These are phyloP conservation scores for Bacidia rubella DNA, from an alignment of 495 filamentous ascomycete species.

Conservation along the genomic window DNA sequence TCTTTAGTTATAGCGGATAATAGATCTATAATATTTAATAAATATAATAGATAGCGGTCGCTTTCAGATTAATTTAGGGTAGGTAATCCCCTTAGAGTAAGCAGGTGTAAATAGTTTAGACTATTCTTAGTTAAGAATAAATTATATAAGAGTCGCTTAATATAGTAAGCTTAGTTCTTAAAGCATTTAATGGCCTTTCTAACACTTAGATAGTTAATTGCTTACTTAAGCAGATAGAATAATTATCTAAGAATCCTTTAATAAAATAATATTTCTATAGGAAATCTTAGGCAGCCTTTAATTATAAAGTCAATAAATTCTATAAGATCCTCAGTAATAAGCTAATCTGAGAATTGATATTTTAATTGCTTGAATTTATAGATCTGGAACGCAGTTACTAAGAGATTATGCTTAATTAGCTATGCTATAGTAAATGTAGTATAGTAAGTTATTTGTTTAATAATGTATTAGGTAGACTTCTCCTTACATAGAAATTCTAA, in stretches of 20 bases:
- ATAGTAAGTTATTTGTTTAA: not conserved
- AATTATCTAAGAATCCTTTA: not conserved
- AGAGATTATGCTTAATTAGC: not conserved
- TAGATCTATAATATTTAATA: not conserved
- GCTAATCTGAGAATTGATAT: conserved; percentile 1
- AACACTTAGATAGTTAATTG: not conserved
- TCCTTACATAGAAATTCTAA: not conserved
- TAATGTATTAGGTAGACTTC: not conserved
- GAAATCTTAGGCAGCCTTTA: not conserved
- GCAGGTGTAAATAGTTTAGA: not conserved
- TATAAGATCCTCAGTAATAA: not conserved
- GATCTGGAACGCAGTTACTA: not conserved
- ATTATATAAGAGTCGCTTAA: not conserved
- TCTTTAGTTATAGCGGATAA: no score
- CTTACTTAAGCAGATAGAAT: not conserved
- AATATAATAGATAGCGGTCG: not conserved
- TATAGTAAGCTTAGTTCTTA: not conserved
- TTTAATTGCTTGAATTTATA: not conserved
- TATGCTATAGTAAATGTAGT: not conserved
- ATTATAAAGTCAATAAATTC: not conserved
- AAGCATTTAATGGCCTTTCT: not conserved
- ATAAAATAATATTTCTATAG: not conserved
- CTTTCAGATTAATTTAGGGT: not conserved
- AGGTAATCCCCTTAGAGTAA: not conserved
- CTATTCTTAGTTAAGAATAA: not conserved